Evolutionary conservation across 345 rosid genomes (phyloP).

Genomic region (Gossypium sturtianum): DNA sequence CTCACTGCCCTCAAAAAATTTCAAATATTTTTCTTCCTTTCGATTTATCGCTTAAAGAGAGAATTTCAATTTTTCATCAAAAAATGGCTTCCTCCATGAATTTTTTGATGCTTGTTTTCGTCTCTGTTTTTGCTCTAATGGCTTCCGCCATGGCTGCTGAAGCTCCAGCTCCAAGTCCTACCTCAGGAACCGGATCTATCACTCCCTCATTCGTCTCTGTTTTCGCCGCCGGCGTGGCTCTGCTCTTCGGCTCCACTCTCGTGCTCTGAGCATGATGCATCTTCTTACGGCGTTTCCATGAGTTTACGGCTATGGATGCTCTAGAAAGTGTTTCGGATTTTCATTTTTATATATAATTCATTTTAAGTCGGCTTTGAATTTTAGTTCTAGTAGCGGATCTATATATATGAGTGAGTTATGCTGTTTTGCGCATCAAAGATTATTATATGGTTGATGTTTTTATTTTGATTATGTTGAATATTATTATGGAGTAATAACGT

Average conservation of each 20-base stretch:
- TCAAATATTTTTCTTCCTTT: background rate
- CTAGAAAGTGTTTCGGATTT: background rate
- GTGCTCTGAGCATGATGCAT: background rate
- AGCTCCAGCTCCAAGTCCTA: slow-evolving; percentile 15
- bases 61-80: background rate
- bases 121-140: slow-evolving; percentile 10
- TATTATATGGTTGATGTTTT: background rate
- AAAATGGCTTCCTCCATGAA: slow-evolving; percentile 4
- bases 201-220: slow-evolving; percentile 2
- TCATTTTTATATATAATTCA: background rate
- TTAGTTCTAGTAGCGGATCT: background rate
- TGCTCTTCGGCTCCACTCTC: slow-evolving; percentile 5
- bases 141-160: slow-evolving; percentile 5
- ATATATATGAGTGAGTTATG: background rate
- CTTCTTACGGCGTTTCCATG: background rate
- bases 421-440: background rate
- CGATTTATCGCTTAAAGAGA: background rate
- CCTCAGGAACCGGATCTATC: background rate
- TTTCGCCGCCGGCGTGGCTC: background rate
- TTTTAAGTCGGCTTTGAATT: background rate
- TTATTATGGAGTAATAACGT: background rate
- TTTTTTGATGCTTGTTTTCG: background rate
- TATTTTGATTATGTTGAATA: background rate
- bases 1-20: background rate
- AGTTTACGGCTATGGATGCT: background rate